Base-by-base conservation (phyloP, 495 filamentous ascomycete species). In the Talaromyces stipitatus region DNA sequence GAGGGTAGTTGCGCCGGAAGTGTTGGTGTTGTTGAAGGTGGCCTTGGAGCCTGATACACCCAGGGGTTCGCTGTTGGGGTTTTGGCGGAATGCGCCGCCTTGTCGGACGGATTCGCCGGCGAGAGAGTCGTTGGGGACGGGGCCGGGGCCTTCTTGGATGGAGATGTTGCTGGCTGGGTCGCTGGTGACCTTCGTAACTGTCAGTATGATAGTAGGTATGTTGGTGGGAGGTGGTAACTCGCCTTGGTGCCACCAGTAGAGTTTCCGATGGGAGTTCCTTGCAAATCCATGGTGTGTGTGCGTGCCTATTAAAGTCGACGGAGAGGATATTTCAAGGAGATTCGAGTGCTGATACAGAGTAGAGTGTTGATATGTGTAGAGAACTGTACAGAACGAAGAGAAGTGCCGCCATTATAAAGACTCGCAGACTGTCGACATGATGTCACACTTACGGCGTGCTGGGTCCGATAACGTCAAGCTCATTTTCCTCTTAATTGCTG, bases 51-150 rank as follows among this genome's bases (percentile, higher is more conserved):
- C 73, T 3, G 71, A 69, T 47, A 82, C 75, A 12, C 70, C 67
- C 53, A 75, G 66, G 20, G 81, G 77, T 32, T 78, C 71, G 9
- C 76, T 72, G 30, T 77, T 67, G 11, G 75, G 73, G 69, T 84
- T 82, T 43, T 72, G 64, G 29, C 68, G 67, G 71, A 82, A 87
- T 27, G 62, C 64, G 56, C 83, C 83, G 47, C 77, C 77, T 14
- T 61, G 47, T 36, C 71, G 68, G 51, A 76, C 66, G 11, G 85
- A 87, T 60, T 87, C 81, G 45, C 78, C 84, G 28, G 85, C 85
- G 29, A 88, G 80, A 32, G 83, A 86, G 69, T 87, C 85, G 46
- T 75, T 80, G 28, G 80, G 68, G 11, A 87, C 65, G 43, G 80
- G 68, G 56, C 85, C 84, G 16, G 82, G 65, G 24, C 74, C 68